phyloP scores from a whole-genome alignment of 2,329 filamentous ascomycete species.

The Pseudocercospora ulei region DNA sequence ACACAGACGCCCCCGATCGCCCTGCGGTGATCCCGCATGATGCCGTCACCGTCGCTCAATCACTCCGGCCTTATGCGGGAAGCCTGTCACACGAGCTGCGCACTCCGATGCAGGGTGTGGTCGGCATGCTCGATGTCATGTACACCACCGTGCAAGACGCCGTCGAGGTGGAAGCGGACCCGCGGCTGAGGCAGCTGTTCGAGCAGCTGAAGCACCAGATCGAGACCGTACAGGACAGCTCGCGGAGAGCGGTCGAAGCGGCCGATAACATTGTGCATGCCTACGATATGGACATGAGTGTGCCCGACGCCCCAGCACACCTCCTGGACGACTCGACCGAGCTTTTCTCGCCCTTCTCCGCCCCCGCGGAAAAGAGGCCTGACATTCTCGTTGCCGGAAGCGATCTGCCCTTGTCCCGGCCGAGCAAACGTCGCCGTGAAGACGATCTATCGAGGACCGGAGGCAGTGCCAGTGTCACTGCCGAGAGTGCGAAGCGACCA shows the following conservation, averaged over 20 bases:
- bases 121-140: conserved; percentile 69
- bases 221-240: conserved; percentile 63
- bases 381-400: conserved; percentile 40
- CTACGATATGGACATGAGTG: conserved; percentile 64
- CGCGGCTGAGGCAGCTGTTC: conserved; percentile 48
- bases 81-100: conserved; percentile 62
- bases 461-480: conserved; percentile 23
- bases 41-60: conserved; percentile 51
- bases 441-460: conserved; percentile 19
- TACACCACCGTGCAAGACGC: conserved; percentile 61
- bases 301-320: conserved; percentile 51
- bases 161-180: conserved; percentile 46
- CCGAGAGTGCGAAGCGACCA: conserved; percentile 19
- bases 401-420: conserved; percentile 35
- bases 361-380: conserved; percentile 33
- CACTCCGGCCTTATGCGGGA: conserved; percentile 61
- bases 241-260: conserved; percentile 60
- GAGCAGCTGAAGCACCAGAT: conserved; percentile 58
- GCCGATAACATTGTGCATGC: conserved; percentile 68
- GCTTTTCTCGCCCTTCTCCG: conserved; percentile 23
- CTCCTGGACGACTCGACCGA: conserved; percentile 27
- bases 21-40: conserved; percentile 47
- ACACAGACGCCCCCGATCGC: conserved; percentile 25
- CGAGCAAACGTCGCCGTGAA: conserved; percentile 40
- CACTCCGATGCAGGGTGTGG: conserved; percentile 66